Percentiles rank a stretch among this genome's conserved stretches.
Conservation (phyloP, 2,329 filamentous ascomycete genomes). For the Aspergillus sp. region DNA sequence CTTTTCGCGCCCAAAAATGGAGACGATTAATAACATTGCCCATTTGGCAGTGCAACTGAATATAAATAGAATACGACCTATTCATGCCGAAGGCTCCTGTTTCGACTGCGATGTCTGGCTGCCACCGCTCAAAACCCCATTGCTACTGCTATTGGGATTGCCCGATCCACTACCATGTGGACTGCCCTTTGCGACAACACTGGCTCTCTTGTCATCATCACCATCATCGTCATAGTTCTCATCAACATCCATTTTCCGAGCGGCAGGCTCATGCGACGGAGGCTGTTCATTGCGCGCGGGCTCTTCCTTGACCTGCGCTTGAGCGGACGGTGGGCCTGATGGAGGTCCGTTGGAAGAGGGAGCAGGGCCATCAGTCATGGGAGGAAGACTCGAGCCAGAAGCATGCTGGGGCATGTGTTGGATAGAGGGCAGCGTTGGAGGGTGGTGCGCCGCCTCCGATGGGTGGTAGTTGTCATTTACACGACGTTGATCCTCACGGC, state of each 20-base stretch:
- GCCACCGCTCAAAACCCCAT: slow-evolving; percentile 18
- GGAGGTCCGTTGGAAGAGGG: slow-evolving; percentile 40
- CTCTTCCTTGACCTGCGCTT: slow-evolving; percentile 59
- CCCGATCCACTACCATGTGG: slow-evolving; percentile 26
- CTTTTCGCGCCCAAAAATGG: neutral
- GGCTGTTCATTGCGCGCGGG: slow-evolving; percentile 43
- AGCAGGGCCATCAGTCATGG: slow-evolving; percentile 46
- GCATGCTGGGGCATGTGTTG: slow-evolving; percentile 41
- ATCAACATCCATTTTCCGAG: slow-evolving; percentile 93
- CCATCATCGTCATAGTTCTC: slow-evolving; percentile 96
- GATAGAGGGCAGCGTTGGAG: slow-evolving; percentile 55
- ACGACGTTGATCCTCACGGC: slow-evolving; percentile 65
- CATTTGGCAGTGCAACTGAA: neutral
- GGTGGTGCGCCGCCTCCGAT: slow-evolving; percentile 86
- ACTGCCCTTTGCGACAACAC: slow-evolving; percentile 27
- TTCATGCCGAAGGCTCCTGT: slow-evolving; percentile 24
- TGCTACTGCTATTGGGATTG: slow-evolving; percentile 20
- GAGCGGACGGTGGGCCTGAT: slow-evolving; percentile 30
- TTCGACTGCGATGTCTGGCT: slow-evolving; percentile 26
- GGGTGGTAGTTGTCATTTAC: slow-evolving; percentile 79
- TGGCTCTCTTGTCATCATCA: slow-evolving; percentile 67
- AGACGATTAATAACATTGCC: neutral
- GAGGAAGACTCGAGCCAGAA: slow-evolving; percentile 52
- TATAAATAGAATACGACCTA: neutral
- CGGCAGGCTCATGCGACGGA: slow-evolving; percentile 70